These are phyloP conservation scores for Aspergillus ostianus DNA, from an alignment of 495 filamentous ascomycete genomes.

Conservation along the genomic window DNA sequence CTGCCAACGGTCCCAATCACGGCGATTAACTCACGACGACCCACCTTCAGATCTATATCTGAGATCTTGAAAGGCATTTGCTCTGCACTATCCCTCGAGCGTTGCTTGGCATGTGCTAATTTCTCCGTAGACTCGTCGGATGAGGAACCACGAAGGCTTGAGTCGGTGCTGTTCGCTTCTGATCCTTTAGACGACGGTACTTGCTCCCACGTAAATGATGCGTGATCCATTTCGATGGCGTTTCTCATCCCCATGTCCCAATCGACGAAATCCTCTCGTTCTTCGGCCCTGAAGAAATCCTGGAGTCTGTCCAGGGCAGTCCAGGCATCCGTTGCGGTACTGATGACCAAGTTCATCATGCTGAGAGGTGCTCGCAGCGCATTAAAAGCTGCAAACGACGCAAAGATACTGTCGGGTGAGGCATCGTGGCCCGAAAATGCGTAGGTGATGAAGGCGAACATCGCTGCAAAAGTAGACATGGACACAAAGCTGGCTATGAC, in stretches of 20 bases:
- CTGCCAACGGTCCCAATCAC: constrained; percentile 90
- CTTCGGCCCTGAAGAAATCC: constrained; percentile 82
- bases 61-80: neutral
- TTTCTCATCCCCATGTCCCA: constrained; percentile 59
- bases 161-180: constrained; percentile 23
- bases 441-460: constrained; percentile 93
- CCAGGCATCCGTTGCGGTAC: constrained; percentile 85
- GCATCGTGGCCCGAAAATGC: constrained; percentile 70
- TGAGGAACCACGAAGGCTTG: neutral
- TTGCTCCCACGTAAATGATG: constrained; percentile 92
- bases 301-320: constrained; percentile 80
- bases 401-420: constrained; percentile 78
- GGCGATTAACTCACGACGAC: constrained; percentile 80
- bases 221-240: constrained; percentile 70
- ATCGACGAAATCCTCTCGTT: constrained; percentile 70
- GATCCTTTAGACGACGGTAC: constrained; percentile 23
- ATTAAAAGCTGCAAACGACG: constrained; percentile 91
- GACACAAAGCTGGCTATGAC: constrained; percentile 78
- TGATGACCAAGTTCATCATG: constrained; percentile 81
- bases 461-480: constrained; percentile 87
- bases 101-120: neutral
- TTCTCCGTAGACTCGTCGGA: neutral
- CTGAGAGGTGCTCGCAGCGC: constrained; percentile 85
- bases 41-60: constrained; percentile 69
- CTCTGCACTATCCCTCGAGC: constrained; percentile 18